These are phyloP conservation scores for Heterobasidion parviporum DNA, from an alignment of 1,284 basidiomycete species.

Conservation along the genomic window DNA sequence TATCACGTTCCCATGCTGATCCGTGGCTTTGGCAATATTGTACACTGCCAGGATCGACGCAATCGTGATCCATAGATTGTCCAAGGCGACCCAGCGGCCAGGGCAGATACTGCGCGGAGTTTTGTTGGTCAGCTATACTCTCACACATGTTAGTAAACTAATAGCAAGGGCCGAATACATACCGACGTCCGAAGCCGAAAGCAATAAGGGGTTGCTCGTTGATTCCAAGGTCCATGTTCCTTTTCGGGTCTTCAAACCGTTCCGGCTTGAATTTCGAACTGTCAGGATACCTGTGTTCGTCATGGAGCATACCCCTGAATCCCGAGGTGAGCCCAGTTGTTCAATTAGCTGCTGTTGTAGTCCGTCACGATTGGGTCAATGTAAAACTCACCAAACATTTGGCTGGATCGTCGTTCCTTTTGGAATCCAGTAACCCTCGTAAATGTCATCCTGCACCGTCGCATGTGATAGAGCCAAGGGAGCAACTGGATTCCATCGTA, in stretches of 20 bases:
- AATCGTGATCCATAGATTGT: constrained; percentile 40
- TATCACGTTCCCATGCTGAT: constrained; percentile 30
- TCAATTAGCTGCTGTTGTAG: neutral
- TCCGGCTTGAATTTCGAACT: neutral
- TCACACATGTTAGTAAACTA: neutral
- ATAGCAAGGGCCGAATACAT: constrained; percentile 8
- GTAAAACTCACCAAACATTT: neutral
- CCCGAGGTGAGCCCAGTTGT: neutral
- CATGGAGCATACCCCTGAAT: constrained; percentile 1
- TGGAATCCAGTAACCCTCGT: constrained; percentile 6
- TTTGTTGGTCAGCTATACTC: no score
- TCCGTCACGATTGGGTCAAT: neutral
- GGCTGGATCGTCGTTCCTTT: neutral
- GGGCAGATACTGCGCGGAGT: constrained; percentile 31
- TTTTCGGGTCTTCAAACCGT: neutral
- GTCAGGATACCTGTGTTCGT: neutral
- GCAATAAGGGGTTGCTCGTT: neutral
- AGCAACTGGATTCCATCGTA: neutral
- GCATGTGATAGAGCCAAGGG: neutral
- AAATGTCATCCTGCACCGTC: constrained; percentile 1
- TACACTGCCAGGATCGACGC: constrained; percentile 36
- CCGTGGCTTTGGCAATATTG: constrained; percentile 30
- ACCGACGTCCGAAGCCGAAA: constrained; percentile 2
- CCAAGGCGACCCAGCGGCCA: constrained; percentile 33
- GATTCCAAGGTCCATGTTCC: neutral